Evolutionary conservation across 805 yeast genomes (phyloP).

Genomic region (Pichia occidentalis): DNA sequence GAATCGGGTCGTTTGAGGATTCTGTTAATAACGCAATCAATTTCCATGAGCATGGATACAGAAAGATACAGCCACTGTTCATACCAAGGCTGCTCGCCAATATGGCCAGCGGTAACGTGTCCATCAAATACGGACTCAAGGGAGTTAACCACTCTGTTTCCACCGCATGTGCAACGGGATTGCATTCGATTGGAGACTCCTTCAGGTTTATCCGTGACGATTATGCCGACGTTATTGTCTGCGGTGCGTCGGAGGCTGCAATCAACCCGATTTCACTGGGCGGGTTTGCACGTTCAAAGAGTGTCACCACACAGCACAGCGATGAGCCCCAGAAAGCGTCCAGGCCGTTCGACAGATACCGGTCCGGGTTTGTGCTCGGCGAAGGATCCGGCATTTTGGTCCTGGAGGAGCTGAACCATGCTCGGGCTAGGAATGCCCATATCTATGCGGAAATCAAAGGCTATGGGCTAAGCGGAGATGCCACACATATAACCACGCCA

Average conservation of each 20-base stretch:
- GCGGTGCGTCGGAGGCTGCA: conserved; percentile 91
- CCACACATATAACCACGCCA: conserved; percentile 90
- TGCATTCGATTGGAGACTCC: conserved; percentile 92
- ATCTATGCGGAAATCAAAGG: conserved; percentile 82
- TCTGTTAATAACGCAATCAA: conserved; percentile 53
- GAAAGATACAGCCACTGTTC: conserved; percentile 76
- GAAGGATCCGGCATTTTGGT: conserved; percentile 88
- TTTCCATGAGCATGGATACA: conserved; percentile 41
- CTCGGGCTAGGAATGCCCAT: conserved; percentile 51
- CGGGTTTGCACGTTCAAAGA: conserved; percentile 86
- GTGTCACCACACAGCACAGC: conserved; percentile 59
- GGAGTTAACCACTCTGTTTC: conserved; percentile 88
- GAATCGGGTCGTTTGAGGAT: conserved; percentile 83
- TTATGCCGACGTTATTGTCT: conserved; percentile 79
- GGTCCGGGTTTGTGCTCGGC: conserved; percentile 87
- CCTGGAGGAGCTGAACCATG: conserved; percentile 74
- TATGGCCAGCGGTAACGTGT: conserved; percentile 92
- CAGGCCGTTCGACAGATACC: conserved; percentile 73
- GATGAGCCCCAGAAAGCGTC: conserved; percentile 63
- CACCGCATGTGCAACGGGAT: conserved; percentile 97
- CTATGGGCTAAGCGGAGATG: conserved; percentile 90
- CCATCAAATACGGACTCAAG: conserved; percentile 65
- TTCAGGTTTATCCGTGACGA: conserved; percentile 70
- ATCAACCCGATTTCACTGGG: conserved; percentile 81
- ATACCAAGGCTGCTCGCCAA: conserved; percentile 79